Evolutionary conservation across 129 eudicot genomes (phyloP).

Genomic region (Chrysanthemum makinoi): DNA sequence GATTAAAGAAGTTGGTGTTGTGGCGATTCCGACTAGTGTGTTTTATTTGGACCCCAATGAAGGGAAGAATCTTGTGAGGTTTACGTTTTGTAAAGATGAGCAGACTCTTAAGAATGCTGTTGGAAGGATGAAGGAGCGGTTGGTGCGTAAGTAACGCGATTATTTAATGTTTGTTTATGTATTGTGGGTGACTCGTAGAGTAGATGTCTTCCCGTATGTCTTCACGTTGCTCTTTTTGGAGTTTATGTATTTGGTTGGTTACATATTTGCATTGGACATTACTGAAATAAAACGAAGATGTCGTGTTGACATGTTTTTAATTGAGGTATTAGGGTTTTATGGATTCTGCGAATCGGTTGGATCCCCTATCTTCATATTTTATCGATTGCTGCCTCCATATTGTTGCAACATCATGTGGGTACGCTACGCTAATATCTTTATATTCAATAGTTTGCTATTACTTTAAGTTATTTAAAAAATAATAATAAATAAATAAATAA

Average conservation of each 20-base stretch:
- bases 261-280: not conserved
- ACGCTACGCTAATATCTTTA: no score
- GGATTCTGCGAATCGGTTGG: not conserved
- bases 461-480: no score
- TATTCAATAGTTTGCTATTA: no score
- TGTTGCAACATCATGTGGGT: no score
- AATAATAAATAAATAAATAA: no score
- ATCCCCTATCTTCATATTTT: no score
- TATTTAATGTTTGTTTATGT: not conserved
- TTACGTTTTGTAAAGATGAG: conserved; percentile 96
- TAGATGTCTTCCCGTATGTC: not conserved
- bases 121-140: conserved; percentile 79
- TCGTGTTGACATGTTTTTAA: not conserved
- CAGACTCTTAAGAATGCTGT: conserved; percentile 86
- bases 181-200: not conserved
- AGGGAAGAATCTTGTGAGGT: conserved; percentile 89
- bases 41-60: conserved; percentile 85
- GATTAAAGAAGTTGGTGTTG: conserved; percentile 98
- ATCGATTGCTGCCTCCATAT: no score
- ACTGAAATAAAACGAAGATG: conserved; percentile 12
- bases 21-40: conserved; percentile 97
- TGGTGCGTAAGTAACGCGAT: conserved; percentile 33
- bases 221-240: not conserved
- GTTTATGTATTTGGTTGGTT: not conserved
- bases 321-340: not conserved